Evolutionary conservation across 495 filamentous ascomycete genomes (phyloP).

Genomic region (Neurospora intermedia): DNA sequence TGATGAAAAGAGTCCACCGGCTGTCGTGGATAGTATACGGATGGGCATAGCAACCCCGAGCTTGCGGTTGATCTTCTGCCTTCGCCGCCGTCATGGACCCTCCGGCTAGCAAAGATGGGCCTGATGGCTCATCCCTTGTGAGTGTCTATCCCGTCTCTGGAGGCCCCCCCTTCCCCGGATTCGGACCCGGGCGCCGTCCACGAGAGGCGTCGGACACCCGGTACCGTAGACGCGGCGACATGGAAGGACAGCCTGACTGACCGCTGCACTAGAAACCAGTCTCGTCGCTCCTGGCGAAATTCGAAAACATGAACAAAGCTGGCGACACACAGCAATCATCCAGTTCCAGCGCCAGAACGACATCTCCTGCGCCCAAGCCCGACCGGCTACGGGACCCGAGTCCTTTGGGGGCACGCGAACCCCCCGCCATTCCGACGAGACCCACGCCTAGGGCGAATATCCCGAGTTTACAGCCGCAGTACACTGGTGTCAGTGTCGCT

Average conservation of each 20-base stretch:
- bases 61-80: constrained; percentile 11
- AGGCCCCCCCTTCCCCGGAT: not conserved
- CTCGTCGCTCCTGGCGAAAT: constrained; percentile 83
- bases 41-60: constrained; percentile 19
- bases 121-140: constrained; percentile 53
- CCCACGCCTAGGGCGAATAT: constrained; percentile 25
- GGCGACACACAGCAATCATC: constrained; percentile 23
- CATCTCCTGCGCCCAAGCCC: constrained; percentile 27
- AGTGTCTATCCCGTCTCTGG: constrained; percentile 11
- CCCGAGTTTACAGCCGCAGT: constrained; percentile 12
- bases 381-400: constrained; percentile 35
- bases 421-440: constrained; percentile 42
- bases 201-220: not conserved
- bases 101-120: constrained; percentile 27
- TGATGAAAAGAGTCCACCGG: constrained; percentile 14
- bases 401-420: constrained; percentile 36
- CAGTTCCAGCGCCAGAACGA: constrained; percentile 16
- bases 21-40: constrained; percentile 14
- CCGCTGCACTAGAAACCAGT: constrained; percentile 52
- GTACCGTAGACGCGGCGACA: not conserved
- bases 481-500: constrained; percentile 6
- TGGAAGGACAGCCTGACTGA: constrained; percentile 12
- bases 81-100: constrained; percentile 30
- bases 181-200: not conserved
- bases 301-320: constrained; percentile 69